Conservation (phyloP, 805 yeast species). For the Saccharomycopsis fermentans region DNA sequence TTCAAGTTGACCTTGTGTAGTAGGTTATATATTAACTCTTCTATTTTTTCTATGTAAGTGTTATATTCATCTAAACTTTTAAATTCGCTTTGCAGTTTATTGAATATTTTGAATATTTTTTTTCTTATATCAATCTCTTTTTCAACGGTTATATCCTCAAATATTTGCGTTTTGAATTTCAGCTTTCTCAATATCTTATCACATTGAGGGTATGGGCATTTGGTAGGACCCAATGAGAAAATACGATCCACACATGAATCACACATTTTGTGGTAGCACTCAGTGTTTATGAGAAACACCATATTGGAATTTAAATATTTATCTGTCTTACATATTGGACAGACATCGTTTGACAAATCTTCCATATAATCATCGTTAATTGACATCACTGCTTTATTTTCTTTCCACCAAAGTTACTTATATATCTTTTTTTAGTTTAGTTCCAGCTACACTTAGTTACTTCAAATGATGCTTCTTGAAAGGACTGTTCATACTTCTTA, state of each 20-base stretch:
- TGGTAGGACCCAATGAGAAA: constrained; percentile 89
- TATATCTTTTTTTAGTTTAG: background rate
- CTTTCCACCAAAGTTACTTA: background rate
- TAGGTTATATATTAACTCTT: constrained; percentile 67
- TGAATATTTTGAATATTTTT: constrained; percentile 65
- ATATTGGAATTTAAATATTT: constrained; percentile 88
- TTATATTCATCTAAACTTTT: constrained; percentile 50
- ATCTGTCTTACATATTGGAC: constrained; percentile 96
- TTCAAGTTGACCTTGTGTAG: constrained; percentile 61
- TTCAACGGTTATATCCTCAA: constrained; percentile 85
- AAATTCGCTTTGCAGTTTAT: constrained; percentile 72
- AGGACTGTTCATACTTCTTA: too few species aligned
- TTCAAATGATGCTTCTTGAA: background rate
- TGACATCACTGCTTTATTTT: background rate
- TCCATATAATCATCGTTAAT: constrained; percentile 23
- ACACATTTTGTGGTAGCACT: constrained; percentile 96
- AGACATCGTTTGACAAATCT: constrained; percentile 62
- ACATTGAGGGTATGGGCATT: constrained; percentile 91
- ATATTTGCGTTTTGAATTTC: constrained; percentile 83
- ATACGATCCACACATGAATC: constrained; percentile 95
- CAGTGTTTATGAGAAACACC: constrained; percentile 88
- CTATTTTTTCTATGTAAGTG: constrained; percentile 73
- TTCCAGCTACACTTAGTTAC: background rate
- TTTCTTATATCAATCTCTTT: constrained; percentile 86
- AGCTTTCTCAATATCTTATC: constrained; percentile 79